These are phyloP conservation scores for Eucalyptus urophylla DNA, from an alignment of 345 rosid species.

Conservation along the genomic window DNA sequence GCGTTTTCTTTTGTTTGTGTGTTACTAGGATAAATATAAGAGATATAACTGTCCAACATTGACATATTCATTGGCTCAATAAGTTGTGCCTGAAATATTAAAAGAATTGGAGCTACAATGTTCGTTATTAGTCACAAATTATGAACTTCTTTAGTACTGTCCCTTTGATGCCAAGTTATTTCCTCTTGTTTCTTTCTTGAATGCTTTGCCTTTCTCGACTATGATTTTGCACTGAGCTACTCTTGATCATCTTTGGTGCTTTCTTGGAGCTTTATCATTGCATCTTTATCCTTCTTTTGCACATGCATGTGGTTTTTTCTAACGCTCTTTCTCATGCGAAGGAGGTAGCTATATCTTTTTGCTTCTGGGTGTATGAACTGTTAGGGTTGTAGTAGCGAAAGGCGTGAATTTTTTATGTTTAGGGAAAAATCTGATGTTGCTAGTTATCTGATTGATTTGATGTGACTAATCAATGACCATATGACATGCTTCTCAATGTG, in stretches of 20 bases:
- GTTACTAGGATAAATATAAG: not conserved
- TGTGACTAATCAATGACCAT: too few species aligned
- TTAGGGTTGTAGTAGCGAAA: not conserved
- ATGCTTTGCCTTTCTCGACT: not conserved
- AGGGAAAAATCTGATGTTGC: not conserved
- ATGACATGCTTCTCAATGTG: too few species aligned
- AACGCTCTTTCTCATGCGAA: not conserved
- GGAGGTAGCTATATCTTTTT: not conserved
- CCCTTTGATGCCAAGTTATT: not conserved
- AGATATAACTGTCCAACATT: not conserved
- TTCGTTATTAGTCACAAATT: not conserved
- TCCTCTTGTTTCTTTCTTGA: not conserved
- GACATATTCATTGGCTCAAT: not conserved
- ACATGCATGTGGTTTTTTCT: not conserved
- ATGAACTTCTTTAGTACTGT: not conserved
- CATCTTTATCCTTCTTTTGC: not conserved
- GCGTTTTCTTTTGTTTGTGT: not conserved
- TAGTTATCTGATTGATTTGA: too few species aligned
- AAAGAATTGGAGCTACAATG: not conserved
- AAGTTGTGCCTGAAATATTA: not conserved
- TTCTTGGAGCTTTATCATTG: not conserved
- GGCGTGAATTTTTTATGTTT: not conserved
- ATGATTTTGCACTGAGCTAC: not conserved
- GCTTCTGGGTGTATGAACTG: not conserved
- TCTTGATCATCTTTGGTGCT: not conserved